Percentiles rank a stretch among this genome's conserved stretches.
These are phyloP conservation scores for Zygotorulaspora chibaensis DNA, from an alignment of 805 yeast genomes.

Conservation along the genomic window DNA sequence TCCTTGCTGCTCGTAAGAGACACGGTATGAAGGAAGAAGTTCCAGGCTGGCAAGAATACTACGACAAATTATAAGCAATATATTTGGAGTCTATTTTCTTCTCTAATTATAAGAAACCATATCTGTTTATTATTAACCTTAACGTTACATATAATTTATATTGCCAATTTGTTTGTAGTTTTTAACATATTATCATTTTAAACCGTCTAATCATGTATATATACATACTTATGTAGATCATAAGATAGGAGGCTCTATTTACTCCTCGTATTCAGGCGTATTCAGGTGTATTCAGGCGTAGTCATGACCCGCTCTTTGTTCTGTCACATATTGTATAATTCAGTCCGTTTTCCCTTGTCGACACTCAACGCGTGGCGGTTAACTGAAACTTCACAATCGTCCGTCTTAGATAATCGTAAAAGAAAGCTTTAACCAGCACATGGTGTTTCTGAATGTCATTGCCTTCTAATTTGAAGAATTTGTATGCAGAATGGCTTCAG, in stretches of 20 bases:
- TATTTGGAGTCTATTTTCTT: slow-evolving; percentile 12
- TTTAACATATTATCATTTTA: slow-evolving; percentile 10
- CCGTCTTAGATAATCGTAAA: too few relatives aligned
- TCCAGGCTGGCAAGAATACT: slow-evolving; percentile 99
- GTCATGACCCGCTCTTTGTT: too few relatives aligned
- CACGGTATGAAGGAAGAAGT: slow-evolving; percentile 95
- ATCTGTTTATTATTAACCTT: slow-evolving; percentile 5
- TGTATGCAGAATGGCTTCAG: slow-evolving; percentile 57
- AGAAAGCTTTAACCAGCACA: too few relatives aligned
- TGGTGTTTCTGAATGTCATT: slow-evolving; percentile 34
- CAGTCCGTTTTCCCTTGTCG: too few relatives aligned
- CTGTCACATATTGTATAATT: too few relatives aligned
- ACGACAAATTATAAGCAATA: slow-evolving; percentile 69
- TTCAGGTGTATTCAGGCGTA: too few relatives aligned
- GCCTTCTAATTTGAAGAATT: slow-evolving; percentile 46
- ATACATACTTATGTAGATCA: too few relatives aligned
- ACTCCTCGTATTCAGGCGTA: too few relatives aligned
- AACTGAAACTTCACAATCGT: too few relatives aligned
- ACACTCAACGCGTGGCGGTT: too few relatives aligned
- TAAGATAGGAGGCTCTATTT: too few relatives aligned
- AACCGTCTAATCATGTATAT: background rate
- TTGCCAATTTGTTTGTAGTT: slow-evolving; percentile 19
- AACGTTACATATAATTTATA: slow-evolving; percentile 10
- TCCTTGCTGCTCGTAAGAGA: slow-evolving; percentile 77
- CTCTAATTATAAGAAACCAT: background rate